Base-by-base conservation (phyloP, 164 flowering plant genomes). In the Vitis rupestris region DNA sequence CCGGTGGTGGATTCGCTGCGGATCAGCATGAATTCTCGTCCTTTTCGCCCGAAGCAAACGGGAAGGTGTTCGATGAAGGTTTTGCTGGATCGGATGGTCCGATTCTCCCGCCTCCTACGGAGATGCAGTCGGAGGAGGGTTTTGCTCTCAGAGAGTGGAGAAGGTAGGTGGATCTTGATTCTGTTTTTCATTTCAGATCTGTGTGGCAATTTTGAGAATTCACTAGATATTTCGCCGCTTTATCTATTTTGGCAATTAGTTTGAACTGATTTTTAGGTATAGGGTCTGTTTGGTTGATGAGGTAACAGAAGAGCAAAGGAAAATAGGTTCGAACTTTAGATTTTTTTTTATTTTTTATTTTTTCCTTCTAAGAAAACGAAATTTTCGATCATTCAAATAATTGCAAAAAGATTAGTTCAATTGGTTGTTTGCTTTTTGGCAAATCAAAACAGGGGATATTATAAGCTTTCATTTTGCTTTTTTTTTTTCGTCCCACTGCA, bases 81-180 rank as follows among this genome's bases (percentile, higher is more conserved):
- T 59, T 70, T 54, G 73, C 61, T 15, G 84, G 31, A 59, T 63
- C 70, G 50, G 76, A 81, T 47, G 76, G 81, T 1, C 80, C 81
- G 65, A 64, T 79, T 69, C 59, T 77, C 72, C 84, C 63, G 66
- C 82, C 83, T 55, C 84, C 86, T 17, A 29, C 73, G 23, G 84
- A 78, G 55, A 78, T 84, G 81, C 66, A 48, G 61, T 23, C 78
- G 1, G 88, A 83, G 61, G 86, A 83, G 54, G 82, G 86, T 8
- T 68, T 68, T 54, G 84, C 86, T 58, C 75, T 85, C 9, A 75
- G 83, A 54, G 85, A 82, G 62, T 85, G 88, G 88, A 78, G 86
- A 65, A 77, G 86, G 88, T 82, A 47, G 11, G 75, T 71, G 2
- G 15, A 8, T 31, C 37, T 50, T n/a, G 10, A 16, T 44, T 50